phyloP scores from a whole-genome alignment of 2,329 filamentous ascomycete species.

The Diaporthe citri region DNA sequence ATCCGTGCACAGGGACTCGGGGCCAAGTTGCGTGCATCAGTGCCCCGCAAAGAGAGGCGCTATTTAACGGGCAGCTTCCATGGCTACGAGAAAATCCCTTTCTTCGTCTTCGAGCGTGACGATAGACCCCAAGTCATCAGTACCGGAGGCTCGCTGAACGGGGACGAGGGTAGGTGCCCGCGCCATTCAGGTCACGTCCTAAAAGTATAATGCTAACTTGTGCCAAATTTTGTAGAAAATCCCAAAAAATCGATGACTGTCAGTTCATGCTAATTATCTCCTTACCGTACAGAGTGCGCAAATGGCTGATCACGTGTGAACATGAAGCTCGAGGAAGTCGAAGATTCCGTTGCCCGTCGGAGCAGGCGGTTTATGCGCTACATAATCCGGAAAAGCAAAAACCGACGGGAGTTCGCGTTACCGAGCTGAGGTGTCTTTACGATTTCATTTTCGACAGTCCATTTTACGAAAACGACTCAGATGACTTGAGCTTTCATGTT shows the following conservation, averaged over 20 bases:
- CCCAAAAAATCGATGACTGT: background rate
- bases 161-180: background rate
- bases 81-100: background rate
- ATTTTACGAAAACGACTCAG: no score
- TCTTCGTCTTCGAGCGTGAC: background rate
- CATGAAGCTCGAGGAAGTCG: background rate
- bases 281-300: background rate
- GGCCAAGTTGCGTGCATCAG: no score
- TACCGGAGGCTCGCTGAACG: background rate
- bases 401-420: fast-evolving
- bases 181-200: background rate
- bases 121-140: background rate
- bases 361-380: background rate
- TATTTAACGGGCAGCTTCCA: no score
- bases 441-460: no score
- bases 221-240: background rate
- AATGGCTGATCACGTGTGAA: background rate
- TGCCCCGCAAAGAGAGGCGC: no score
- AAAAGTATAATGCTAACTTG: background rate
- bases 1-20: background rate
- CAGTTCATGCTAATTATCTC: background rate
- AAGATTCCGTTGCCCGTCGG: background rate
- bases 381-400: background rate
- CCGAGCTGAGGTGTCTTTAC: no score
- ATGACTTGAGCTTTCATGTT: no score